These are phyloP conservation scores for Nymphaea colorata DNA, from an alignment of 164 flowering plant genomes.

Conservation along the genomic window DNA sequence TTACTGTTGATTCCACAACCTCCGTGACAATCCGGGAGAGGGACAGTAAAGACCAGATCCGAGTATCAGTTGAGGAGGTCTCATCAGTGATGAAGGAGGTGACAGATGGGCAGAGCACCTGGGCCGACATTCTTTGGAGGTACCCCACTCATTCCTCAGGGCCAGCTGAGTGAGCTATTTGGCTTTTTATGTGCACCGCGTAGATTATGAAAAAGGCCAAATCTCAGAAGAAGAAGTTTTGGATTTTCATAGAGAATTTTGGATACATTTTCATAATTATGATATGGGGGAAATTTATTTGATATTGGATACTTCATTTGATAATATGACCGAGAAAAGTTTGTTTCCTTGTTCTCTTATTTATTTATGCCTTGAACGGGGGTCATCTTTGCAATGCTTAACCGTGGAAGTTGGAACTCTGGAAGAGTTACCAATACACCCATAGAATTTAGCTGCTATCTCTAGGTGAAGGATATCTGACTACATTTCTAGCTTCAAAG, in stretches of 20 bases:
- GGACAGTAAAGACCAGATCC: conserved; percentile 87
- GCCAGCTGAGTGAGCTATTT: neutral
- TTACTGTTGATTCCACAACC: conserved; percentile 63
- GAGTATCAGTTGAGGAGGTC: conserved; percentile 59
- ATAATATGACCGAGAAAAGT: too few species aligned
- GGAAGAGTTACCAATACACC: neutral
- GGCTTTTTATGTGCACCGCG: neutral
- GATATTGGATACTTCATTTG: neutral
- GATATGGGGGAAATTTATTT: neutral
- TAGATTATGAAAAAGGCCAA: neutral
- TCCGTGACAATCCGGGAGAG: conserved; percentile 87
- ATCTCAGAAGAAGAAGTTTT: neutral
- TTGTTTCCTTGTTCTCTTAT: too few species aligned
- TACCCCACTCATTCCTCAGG: conserved; percentile 41
- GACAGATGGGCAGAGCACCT: conserved; percentile 68
- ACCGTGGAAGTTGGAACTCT: neutral
- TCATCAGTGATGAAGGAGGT: conserved; percentile 76
- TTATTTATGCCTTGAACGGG: neutral
- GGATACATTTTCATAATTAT: neutral
- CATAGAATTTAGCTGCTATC: too few species aligned
- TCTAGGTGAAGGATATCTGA: too few species aligned
- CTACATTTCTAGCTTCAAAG: too few species aligned
- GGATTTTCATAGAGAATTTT: neutral
- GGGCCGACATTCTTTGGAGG: conserved; percentile 55
- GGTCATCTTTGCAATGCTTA: neutral